Evolutionary conservation across 805 yeast species (phyloP), one percentile per base, ranked within the genome.

Genomic region (Metschnikowia kunwiensis): DNA sequence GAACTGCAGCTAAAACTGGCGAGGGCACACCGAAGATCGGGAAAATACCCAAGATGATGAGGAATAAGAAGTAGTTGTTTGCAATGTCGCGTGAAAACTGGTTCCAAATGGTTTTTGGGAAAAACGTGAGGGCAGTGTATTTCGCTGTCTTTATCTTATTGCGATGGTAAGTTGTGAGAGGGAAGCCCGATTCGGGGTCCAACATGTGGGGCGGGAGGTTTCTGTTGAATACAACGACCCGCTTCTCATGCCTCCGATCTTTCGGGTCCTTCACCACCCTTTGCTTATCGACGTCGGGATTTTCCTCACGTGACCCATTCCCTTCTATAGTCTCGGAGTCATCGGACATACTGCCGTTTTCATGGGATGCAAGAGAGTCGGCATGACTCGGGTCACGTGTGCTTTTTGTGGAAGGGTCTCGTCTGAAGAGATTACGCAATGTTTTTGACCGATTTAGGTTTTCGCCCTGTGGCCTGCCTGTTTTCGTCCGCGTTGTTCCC

Each of bases 401-500:
- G 23, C 37, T 26, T 21, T 21, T 19, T 19, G 32, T 9, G 50
- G 63, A 28, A 44, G 51, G 24, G 11, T 42, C 42, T n/a, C 38
- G 27, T 26, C 25, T 29, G 24, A 67, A 51, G 22, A 67, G 47
- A 7, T 75, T 70, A 51, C 71, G 70, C 27, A 83, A 55, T 0
- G 91, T 81, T 51, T 70, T 80, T 12, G 80, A 73, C 46, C 89
- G 65, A 6, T 72, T 72, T 10, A 76, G 63, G 29, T 61, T 58
- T 38, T 65, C 69, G 34, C 54, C 54, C 29, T 54, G 47, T 15
- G 93, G 89, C 30, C 72, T 70, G 7, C 94, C 95, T 43, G 77
- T 73, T 40, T 77, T 77, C 51, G 78, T 76, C 49, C 95, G 73
- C 47, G 83, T 86, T 3, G 97, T 89, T 40, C 96, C 96, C 95